Evolutionary conservation across 371 early-diverging fungal species (phyloP).

Genomic region (Fennellomyces sp.): DNA sequence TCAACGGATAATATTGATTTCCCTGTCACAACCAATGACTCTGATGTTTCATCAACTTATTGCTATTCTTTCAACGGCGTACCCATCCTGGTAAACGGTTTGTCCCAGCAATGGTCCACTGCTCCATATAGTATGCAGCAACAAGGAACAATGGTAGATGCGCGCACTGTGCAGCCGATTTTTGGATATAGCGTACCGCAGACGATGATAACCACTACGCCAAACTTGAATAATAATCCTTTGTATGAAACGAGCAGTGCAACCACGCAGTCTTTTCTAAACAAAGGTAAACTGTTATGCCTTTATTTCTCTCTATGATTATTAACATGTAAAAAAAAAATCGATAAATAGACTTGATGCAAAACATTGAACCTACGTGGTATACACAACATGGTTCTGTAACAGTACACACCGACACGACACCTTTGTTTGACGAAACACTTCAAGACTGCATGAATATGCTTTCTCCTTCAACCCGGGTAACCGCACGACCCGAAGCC

Average conservation of each 20-base stretch:
- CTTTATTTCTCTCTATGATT: too few species aligned
- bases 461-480: not conserved
- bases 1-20: not conserved
- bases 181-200: not conserved
- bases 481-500: slow-evolving; percentile 1
- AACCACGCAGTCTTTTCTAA: not conserved
- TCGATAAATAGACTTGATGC: not conserved
- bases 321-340: not conserved
- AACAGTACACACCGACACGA: not conserved
- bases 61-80: not conserved
- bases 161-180: not conserved
- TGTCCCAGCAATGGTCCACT: not conserved
- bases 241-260: not conserved
- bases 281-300: not conserved
- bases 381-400: not conserved
- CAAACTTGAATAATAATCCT: not conserved
- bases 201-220: not conserved
- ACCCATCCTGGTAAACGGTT: not conserved
- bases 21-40: not conserved
- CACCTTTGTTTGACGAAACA: slow-evolving; percentile 1
- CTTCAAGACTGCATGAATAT: slow-evolving; percentile 9
- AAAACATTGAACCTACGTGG: slow-evolving; percentile 1
- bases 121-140: not conserved
- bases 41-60: not conserved
- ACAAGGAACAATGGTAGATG: not conserved